A percentile compares a stretch with the other conserved stretches of the same genome.
phyloP scores from a whole-genome alignment of 805 yeast species.

The Komagataella mondaviorum region DNA sequence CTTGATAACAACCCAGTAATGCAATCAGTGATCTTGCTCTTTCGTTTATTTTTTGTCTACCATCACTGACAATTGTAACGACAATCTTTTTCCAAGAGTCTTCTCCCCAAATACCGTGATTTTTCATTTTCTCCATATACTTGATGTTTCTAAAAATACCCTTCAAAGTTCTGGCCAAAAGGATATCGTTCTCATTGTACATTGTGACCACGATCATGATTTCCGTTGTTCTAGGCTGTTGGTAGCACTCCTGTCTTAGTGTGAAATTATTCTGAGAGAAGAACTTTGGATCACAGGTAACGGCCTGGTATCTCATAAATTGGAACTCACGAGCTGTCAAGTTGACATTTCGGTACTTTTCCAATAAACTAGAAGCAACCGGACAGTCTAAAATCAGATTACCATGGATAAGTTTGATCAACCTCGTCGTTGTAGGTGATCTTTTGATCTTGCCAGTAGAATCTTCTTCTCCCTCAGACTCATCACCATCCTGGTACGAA shows the following conservation, averaged over 20 bases:
- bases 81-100: conserved; percentile 93
- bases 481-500: neutral
- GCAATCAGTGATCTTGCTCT: conserved; percentile 70
- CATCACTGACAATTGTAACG: conserved; percentile 83
- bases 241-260: conserved; percentile 72
- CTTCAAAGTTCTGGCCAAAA: conserved; percentile 73
- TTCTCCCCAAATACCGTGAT: conserved; percentile 78
- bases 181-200: conserved; percentile 79
- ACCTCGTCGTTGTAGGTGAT: conserved; percentile 7
- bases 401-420: conserved; percentile 52
- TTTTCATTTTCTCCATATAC: conserved; percentile 51
- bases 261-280: conserved; percentile 52
- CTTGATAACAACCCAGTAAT: conserved; percentile 86
- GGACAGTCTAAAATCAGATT: conserved; percentile 84
- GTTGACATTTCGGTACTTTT: conserved; percentile 28
- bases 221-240: conserved; percentile 73
- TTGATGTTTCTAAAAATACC: conserved; percentile 84
- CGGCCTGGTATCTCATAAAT: conserved; percentile 88
- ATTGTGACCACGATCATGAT: conserved; percentile 76
- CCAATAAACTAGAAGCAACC: conserved; percentile 54
- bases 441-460: neutral
- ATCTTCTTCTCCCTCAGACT: neutral
- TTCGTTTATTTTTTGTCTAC: conserved; percentile 72
- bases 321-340: conserved; percentile 49
- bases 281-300: conserved; percentile 79